Percentiles rank a stretch among this genome's conserved stretches.
Evolutionary conservation across 1,139 yeast species (phyloP).

Genomic region (Candida mesenterica): DNA sequence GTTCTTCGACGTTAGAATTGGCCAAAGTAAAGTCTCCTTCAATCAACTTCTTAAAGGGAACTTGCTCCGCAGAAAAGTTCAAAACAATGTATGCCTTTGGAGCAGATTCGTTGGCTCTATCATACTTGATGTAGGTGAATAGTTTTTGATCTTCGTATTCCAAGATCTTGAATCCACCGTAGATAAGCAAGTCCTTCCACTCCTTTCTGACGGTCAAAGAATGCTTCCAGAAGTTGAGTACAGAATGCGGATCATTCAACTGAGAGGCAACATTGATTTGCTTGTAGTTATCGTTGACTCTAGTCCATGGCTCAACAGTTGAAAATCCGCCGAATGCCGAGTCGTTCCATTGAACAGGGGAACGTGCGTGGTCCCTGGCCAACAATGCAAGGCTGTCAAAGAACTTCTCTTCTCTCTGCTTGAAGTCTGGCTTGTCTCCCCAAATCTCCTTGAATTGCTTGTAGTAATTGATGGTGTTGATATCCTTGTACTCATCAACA

Average conservation of each 20-base stretch:
- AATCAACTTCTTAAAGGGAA: slow-evolving; percentile 28
- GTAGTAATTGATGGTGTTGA: slow-evolving; percentile 46
- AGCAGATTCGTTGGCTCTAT: slow-evolving; percentile 6
- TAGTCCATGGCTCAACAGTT: slow-evolving; percentile 53
- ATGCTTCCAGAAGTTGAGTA: slow-evolving; percentile 45
- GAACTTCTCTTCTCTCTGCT: slow-evolving; percentile 26
- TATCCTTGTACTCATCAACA: slow-evolving; percentile 50
- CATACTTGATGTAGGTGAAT: slow-evolving; percentile 40
- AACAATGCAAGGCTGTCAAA: slow-evolving; percentile 35
- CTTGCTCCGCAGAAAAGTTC: slow-evolving; percentile 41
- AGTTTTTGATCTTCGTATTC: slow-evolving; percentile 37
- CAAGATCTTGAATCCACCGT: slow-evolving; percentile 46
- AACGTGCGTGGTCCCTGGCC: slow-evolving; percentile 56
- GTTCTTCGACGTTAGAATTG: slow-evolving; percentile 25
- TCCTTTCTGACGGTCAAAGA: slow-evolving; percentile 45
- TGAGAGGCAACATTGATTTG: slow-evolving; percentile 51
- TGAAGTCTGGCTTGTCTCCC: slow-evolving; percentile 29
- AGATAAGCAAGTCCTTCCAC: slow-evolving; percentile 42
- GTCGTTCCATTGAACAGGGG: slow-evolving; percentile 60
- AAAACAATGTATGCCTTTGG: slow-evolving; percentile 40
- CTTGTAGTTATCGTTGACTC: slow-evolving; percentile 49
- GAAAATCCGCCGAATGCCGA: slow-evolving; percentile 49
- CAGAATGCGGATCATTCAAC: slow-evolving; percentile 45
- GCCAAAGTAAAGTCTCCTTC: slow-evolving; percentile 32
- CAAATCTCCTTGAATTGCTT: slow-evolving; percentile 29